Percentiles rank a stretch among this genome's conserved stretches.
phyloP scores from a whole-genome alignment of 2,329 filamentous ascomycete species.

The Orbilia quercus region DNA sequence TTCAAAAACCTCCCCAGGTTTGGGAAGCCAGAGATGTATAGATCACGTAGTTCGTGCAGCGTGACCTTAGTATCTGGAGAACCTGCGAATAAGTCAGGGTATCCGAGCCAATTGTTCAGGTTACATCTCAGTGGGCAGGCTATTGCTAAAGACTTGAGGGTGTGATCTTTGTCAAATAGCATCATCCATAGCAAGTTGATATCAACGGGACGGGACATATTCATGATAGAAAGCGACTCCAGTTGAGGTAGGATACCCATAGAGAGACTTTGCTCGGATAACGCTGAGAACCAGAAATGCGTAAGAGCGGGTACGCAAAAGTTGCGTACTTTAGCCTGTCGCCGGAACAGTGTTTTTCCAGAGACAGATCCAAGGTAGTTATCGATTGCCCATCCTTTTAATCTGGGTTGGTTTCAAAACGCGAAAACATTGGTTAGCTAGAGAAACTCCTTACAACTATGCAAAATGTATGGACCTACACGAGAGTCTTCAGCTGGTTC shows the following conservation, averaged over 20 bases:
- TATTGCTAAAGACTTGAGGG: conserved; percentile 21
- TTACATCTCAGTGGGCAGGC: conserved; percentile 15
- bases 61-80: conserved; percentile 13
- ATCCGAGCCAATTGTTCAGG: conserved; percentile 9
- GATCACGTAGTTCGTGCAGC: conserved; percentile 14
- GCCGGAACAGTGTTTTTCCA: not conserved
- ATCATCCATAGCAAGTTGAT: conserved; percentile 28
- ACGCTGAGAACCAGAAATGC: conserved; percentile 5
- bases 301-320: conserved; percentile 12
- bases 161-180: conserved; percentile 15
- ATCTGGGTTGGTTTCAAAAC: not conserved
- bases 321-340: conserved; percentile 7
- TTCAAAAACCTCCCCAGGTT: conserved; percentile 30
- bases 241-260: conserved; percentile 18
- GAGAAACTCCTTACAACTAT: not conserved
- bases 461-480: conserved; percentile 16
- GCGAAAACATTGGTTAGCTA: not conserved
- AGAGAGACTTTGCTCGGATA: not conserved
- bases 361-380: conserved; percentile 16
- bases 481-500: conserved; percentile 19
- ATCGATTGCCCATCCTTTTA: conserved; percentile 13
- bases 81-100: conserved; percentile 22
- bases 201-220: conserved; percentile 20
- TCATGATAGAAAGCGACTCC: conserved; percentile 14
- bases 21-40: conserved; percentile 23